phyloP scores from a whole-genome alignment of 140 eudicot genomes.

The Oenanthe javanica region DNA sequence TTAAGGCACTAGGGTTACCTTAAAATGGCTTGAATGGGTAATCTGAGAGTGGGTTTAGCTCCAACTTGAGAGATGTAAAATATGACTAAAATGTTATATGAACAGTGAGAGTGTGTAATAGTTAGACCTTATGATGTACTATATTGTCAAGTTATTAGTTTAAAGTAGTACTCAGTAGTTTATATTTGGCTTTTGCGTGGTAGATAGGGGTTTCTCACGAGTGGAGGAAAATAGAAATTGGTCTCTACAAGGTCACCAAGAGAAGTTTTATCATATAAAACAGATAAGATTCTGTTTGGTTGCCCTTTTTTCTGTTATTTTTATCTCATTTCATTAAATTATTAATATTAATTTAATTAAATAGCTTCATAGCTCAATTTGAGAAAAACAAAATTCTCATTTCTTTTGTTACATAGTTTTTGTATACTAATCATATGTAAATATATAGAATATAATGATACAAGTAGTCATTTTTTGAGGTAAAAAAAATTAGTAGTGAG shows the following conservation, averaged over 20 bases:
- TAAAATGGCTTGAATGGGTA: slow-evolving; percentile 14
- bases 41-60: slow-evolving; percentile 14
- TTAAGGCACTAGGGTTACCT: slow-evolving; percentile 17
- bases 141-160: background rate
- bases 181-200: slow-evolving; percentile 47
- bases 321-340: no score
- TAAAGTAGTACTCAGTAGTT: slow-evolving; percentile 4
- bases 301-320: slow-evolving; percentile 13
- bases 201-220: slow-evolving; percentile 70
- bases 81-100: slow-evolving; percentile 16
- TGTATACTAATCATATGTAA: no score
- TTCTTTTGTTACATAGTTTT: no score
- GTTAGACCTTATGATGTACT: background rate
- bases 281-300: slow-evolving; percentile 42
- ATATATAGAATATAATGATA: no score
- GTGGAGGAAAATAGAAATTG: slow-evolving; percentile 67
- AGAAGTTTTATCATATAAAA: slow-evolving; percentile 15
- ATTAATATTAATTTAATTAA: no score
- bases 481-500: no score
- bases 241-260: slow-evolving; percentile 41
- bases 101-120: background rate
- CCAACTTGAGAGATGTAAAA: slow-evolving; percentile 15
- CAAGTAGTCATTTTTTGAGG: no score
- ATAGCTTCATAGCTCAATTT: no score
- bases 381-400: no score